These are phyloP conservation scores for Aphanoascus verrucosus DNA, from an alignment of 2,329 filamentous ascomycete species.

Conservation along the genomic window DNA sequence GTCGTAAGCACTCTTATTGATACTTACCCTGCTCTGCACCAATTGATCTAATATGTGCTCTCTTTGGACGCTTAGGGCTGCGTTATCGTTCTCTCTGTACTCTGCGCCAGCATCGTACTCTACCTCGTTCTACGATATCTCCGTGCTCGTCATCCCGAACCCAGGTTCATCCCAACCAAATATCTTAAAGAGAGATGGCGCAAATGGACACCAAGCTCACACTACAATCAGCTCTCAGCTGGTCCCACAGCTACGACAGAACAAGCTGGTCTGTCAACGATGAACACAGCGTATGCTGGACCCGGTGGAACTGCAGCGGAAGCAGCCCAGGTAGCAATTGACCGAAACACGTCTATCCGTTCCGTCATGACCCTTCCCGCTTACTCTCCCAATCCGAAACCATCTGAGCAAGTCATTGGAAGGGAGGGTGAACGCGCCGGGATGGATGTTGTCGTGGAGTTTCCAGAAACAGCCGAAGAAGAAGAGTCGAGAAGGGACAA, in stretches of 20 bases:
- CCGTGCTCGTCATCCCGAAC: conserved; percentile 34
- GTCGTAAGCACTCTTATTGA: neutral
- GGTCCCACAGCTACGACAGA: conserved; percentile 13
- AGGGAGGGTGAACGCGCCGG: conserved; percentile 85
- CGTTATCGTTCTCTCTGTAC: conserved; percentile 24
- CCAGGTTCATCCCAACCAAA: conserved; percentile 43
- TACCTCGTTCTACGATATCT: conserved; percentile 35
- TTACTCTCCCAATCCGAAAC: conserved; percentile 62
- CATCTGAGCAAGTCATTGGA: conserved; percentile 71
- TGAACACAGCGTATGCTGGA: conserved; percentile 17
- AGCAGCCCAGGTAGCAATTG: conserved; percentile 38
- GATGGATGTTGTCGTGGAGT: conserved; percentile 81
- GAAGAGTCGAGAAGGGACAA: conserved; percentile 69
- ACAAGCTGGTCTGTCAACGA: conserved; percentile 4
- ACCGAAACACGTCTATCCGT: conserved; percentile 74
- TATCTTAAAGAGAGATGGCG: conserved; percentile 44
- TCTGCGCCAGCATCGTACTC: conserved; percentile 21
- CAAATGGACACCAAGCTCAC: conserved; percentile 37
- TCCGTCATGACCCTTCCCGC: conserved; percentile 90
- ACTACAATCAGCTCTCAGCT: conserved; percentile 33
- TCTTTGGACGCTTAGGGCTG: neutral
- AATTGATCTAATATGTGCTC: neutral
- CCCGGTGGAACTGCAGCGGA: neutral
- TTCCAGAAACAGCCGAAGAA: conserved; percentile 67
- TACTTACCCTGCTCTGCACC: neutral